phyloP scores from a whole-genome alignment of 164 flowering plant species.

The Chimonanthus salicifolius region DNA sequence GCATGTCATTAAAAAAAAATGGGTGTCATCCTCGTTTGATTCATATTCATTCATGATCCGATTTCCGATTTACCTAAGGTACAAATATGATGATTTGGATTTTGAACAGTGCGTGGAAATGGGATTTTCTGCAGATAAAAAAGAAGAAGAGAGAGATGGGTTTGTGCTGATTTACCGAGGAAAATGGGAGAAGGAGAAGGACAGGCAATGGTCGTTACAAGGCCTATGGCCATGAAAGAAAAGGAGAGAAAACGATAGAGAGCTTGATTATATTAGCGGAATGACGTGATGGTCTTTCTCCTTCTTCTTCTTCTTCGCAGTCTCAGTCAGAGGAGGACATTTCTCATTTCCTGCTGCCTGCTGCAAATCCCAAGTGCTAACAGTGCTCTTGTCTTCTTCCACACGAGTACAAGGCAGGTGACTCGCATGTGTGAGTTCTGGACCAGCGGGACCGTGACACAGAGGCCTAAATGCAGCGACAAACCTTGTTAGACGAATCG shows the following conservation, averaged over 20 bases:
- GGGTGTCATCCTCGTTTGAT: background rate
- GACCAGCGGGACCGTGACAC: no score
- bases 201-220: constrained; percentile 11
- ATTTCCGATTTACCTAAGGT: background rate
- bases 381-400: background rate
- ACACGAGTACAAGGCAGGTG: background rate
- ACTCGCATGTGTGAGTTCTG: background rate
- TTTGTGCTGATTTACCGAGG: constrained; percentile 24
- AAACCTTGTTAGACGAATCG: no score
- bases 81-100: no score
- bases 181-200: constrained; percentile 32
- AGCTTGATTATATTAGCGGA: background rate
- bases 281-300: background rate
- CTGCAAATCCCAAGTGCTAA: background rate
- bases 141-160: background rate
- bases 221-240: constrained; percentile 28
- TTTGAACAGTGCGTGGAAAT: background rate
- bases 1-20: no score
- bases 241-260: constrained; percentile 9
- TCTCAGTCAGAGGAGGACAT: background rate
- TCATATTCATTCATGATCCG: background rate
- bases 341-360: background rate
- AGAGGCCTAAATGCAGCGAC: no score
- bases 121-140: background rate
- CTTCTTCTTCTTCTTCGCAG: background rate